Base-by-base conservation (phyloP, 1,284 basidiomycete species). In the Paramarasmius palmivorus region DNA sequence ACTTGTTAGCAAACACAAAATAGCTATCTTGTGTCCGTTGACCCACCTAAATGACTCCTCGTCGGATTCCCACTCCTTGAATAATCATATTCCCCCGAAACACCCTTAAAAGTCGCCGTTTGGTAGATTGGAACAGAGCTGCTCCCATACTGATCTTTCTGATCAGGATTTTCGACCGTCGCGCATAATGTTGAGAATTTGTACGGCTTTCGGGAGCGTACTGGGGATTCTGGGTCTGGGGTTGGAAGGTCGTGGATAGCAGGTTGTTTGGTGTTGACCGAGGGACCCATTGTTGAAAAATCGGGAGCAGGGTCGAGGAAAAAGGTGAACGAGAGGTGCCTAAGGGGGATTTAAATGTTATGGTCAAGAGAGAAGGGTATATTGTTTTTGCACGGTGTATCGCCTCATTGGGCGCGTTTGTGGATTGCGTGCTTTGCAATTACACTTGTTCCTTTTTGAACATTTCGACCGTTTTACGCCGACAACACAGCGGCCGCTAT, bases 51-150 rank as follows among this genome's bases (percentile, higher is more conserved):
- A 73, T 96, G 94, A 59, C 86, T 95, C 63, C 97, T 82, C 3
- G 97, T 99, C 1, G 97, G 97, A 72, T 99, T 99, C 26, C 97
- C 97, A 62, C 91, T 94, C 56, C 97, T 82, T 15, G 92, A 83
- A 73, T 99, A 99, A 73, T 99, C 97, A 68, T 94, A 98, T 63
- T 89, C 81, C 49, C 92, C 92, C 22, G 83, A 83, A 50, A 97
- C 77, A 48, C 97, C 97, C 75, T 99, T 99, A 85, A 99, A 99
- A 1, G 97, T 99, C 19, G 97, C 88, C 1, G 93, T 91, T 76
- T 98, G 95, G 74, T 99, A 99, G 71, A 99, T 98, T 19, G 97
- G 97, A 0, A 97, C 91, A 9, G 89, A 92, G 59, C 91, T 94
- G 54, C 93, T 89, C 38, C 94, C 95, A 69, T 96, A 92, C 74